Evolutionary conservation across 2,329 filamentous ascomycete species (phyloP).

Genomic region (Pseudopithomyces maydicus): DNA sequence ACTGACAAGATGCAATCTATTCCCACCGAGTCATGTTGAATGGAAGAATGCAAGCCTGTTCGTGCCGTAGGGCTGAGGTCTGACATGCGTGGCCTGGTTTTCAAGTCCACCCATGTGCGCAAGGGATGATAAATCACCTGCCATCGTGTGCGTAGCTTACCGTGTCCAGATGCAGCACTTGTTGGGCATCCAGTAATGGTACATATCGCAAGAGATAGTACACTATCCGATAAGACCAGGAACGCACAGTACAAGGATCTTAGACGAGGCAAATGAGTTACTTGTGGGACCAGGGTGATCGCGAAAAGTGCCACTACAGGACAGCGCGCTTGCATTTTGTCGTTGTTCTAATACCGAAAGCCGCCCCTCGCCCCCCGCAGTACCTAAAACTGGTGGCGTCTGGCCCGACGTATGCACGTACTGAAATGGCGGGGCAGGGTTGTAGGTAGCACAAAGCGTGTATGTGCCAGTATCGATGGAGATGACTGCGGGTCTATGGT

Average conservation of each 20-base stretch:
- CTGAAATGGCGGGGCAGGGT: neutral
- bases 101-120: neutral
- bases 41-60: neutral
- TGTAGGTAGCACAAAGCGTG: neutral
- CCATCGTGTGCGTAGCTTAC: neutral
- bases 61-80: constrained; percentile 5
- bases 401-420: neutral
- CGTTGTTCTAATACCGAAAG: neutral
- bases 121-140: neutral
- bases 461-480: neutral
- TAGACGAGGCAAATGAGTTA: no score
- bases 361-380: neutral
- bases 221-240: no score
- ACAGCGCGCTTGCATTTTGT: neutral
- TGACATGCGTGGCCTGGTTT: neutral
- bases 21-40: neutral
- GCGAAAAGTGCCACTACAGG: neutral
- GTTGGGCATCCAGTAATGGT: neutral
- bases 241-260: no score
- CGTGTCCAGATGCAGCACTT: neutral
- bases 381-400: neutral
- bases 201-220: neutral
- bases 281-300: neutral
- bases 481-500: neutral
- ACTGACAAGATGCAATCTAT: neutral